Evolutionary conservation across 1,139 yeast species (phyloP), one percentile per base, ranked within the genome.

Genomic region (Candida tunisiensis): DNA sequence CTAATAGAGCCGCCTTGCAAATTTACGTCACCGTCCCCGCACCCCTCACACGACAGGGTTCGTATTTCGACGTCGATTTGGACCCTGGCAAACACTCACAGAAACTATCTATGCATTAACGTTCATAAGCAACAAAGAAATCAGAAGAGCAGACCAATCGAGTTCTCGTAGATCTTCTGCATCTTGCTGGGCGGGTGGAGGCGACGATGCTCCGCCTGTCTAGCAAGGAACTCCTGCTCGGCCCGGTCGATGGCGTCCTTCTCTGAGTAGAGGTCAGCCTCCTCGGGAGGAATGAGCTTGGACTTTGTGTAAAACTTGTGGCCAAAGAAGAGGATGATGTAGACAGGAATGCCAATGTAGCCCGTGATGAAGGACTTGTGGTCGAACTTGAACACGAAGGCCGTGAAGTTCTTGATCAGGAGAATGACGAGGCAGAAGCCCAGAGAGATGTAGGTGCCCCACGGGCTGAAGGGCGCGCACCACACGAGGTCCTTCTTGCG

Each of bases 321-420:
- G 12, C 48, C 51, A 8, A 72, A 34, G 37, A 61, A 75, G 13
- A 77, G 56, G 2, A 49, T 68, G 28, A 74, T 45, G 41, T 72
- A 71, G 26, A 77, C 53, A 34, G 75, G 74, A 16, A 77, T 60
- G 69, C 75, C 68, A 36, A 78, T 50, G 43, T 77, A 78, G 34
- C 66, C 62, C 43, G 74, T 74, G 32, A 78, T 47, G 41, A 78
- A 79, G 9, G 69, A 60, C 34, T 71, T 52, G 12, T 60, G 45
- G 28, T 54, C 51, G 91, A 91, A 79, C 27, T 51, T 43, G 3
- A 77, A 78, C 4, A 71, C 46, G 41, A 79, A 78, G 1, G 70
- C 75, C 4, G 65, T 54, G 47, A 74, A 78, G 6, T 88, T 83
- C 32, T 70, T 62, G 16, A 74, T 51, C 34, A 74, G 62, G 23